Conservation (phyloP, 2,329 filamentous ascomycete species). For the Fusarium sp. region DNA sequence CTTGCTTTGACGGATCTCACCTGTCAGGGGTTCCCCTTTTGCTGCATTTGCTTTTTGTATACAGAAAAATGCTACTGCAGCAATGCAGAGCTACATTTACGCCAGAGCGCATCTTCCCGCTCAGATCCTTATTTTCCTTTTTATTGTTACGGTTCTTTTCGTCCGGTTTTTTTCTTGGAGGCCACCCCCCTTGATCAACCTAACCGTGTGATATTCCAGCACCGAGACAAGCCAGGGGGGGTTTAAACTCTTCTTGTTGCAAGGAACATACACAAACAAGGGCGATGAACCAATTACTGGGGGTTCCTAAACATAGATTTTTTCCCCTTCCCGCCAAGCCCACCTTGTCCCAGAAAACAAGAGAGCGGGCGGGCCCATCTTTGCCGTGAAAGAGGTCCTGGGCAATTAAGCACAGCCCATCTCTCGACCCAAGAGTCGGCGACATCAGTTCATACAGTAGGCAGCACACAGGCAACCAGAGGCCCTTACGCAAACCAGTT, state of each 20-base stretch:
- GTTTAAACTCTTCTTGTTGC: not conserved
- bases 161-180: not conserved
- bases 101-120: constrained; percentile 8
- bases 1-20: constrained; percentile 8
- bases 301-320: constrained; percentile 1
- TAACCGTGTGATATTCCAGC: constrained; percentile 3
- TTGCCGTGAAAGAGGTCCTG: constrained; percentile 4
- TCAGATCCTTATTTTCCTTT: constrained; percentile 4
- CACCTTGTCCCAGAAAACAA: not conserved
- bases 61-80: not conserved
- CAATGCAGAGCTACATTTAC: constrained; percentile 6
- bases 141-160: not conserved
- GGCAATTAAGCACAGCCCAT: constrained; percentile 35
- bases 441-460: constrained; percentile 26
- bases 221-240: not conserved
- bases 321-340: not conserved
- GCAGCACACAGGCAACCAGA: constrained; percentile 6
- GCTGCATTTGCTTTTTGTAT: not conserved
- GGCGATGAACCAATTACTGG: not conserved
- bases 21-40: constrained; percentile 1
- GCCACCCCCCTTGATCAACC: not conserved
- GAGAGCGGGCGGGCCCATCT: not conserved
- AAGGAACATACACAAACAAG: not conserved
- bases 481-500: not conserved
- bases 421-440: constrained; percentile 25